Evolutionary conservation across 2,329 filamentous ascomycete genomes (phyloP).

Genomic region (Falciphora oryzae): DNA sequence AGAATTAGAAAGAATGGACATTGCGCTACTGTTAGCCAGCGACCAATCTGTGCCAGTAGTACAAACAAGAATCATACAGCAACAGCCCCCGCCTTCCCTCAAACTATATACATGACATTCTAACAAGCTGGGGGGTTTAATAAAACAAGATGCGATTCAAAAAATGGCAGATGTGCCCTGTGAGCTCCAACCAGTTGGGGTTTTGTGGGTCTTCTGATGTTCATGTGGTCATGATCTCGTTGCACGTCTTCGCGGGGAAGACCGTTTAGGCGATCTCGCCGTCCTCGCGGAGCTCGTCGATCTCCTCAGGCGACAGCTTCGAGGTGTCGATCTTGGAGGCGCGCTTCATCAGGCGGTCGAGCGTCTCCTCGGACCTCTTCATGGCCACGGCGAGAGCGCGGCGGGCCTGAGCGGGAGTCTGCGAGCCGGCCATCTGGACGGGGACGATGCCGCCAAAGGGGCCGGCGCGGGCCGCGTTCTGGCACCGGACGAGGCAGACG

Average conservation of each 20-base stretch:
- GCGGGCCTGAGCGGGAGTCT: conserved; percentile 17
- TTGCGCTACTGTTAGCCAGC: conserved; percentile 5
- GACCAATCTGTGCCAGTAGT: background rate
- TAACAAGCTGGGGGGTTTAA: background rate
- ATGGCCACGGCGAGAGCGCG: conserved; percentile 21
- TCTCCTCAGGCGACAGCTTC: conserved; percentile 15
- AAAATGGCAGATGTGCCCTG: background rate
- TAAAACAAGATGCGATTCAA: background rate
- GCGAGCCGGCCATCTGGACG: conserved; percentile 20
- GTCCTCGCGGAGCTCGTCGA: conserved; percentile 18
- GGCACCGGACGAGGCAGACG: conserved; percentile 57
- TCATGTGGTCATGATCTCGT: too few species aligned
- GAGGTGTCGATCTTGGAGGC: conserved; percentile 12
- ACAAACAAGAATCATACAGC: conserved; percentile 3
- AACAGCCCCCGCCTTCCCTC: conserved; percentile 1
- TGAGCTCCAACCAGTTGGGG: background rate
- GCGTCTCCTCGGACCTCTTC: conserved; percentile 19
- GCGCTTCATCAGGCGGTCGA: conserved; percentile 14
- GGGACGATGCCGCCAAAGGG: conserved; percentile 49
- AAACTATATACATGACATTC: background rate
- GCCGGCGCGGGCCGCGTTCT: conserved; percentile 54
- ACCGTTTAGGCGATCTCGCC: conserved; percentile 15
- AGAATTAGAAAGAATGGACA: conserved; percentile 4
- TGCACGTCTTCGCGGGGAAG: conserved; percentile 4
- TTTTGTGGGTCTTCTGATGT: too few species aligned